A percentile compares a stretch with the other conserved stretches of the same genome.
These are phyloP conservation scores for Basidiobolus meristosporus DNA, from an alignment of 371 early-diverging fungal species.

Conservation along the genomic window DNA sequence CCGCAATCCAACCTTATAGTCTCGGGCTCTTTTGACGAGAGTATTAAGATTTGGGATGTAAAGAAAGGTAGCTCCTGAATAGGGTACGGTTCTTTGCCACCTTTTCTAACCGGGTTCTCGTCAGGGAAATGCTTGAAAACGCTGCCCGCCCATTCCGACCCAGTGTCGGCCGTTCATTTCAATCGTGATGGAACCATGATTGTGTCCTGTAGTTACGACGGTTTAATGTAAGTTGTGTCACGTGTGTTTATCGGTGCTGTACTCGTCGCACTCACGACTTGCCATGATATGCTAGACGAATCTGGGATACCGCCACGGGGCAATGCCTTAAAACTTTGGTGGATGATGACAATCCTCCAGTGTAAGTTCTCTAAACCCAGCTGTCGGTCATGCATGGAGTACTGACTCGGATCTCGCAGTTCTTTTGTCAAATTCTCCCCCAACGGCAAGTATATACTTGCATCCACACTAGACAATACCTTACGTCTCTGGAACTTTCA, in stretches of 20 bases:
- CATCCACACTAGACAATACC: slow-evolving; percentile 81
- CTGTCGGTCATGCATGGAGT: neutral
- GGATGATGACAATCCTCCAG: slow-evolving; percentile 85
- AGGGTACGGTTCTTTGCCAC: slow-evolving; percentile 1
- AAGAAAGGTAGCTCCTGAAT: slow-evolving; percentile 73
- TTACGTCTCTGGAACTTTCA: slow-evolving; percentile 88
- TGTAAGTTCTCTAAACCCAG: slow-evolving; percentile 24
- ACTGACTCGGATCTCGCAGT: slow-evolving; percentile 9
- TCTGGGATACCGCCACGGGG: slow-evolving; percentile 93
- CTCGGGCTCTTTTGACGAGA: slow-evolving; percentile 95
- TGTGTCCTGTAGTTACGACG: slow-evolving; percentile 87
- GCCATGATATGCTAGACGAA: slow-evolving; percentile 33
- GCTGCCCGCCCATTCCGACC: slow-evolving; percentile 90
- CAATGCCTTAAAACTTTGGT: slow-evolving; percentile 90
- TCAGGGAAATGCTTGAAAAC: slow-evolving; percentile 70
- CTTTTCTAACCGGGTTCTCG: too few relatives aligned
- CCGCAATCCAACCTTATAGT: slow-evolving; percentile 85
- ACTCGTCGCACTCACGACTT: neutral
- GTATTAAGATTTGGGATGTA: slow-evolving; percentile 92
- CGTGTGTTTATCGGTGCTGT: slow-evolving; percentile 1
- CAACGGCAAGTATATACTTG: slow-evolving; percentile 93
- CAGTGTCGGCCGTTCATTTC: slow-evolving; percentile 88
- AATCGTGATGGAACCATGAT: slow-evolving; percentile 93
- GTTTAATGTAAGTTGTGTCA: slow-evolving; percentile 52
- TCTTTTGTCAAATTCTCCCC: slow-evolving; percentile 95